These are phyloP conservation scores for Yarrowia galli DNA, from an alignment of 1,139 yeast species.

Conservation along the genomic window DNA sequence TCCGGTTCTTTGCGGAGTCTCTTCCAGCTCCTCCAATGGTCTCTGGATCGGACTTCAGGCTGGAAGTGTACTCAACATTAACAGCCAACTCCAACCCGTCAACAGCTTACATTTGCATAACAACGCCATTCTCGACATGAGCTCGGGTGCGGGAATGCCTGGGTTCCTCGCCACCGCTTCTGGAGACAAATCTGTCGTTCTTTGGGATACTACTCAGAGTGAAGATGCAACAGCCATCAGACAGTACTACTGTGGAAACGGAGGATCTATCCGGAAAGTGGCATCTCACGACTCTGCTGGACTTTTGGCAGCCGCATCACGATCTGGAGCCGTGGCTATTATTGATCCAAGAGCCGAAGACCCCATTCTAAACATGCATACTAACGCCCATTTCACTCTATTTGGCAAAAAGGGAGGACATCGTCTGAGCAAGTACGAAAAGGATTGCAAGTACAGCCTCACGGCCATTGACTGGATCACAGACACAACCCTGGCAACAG, in stretches of 20 bases:
- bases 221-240: not conserved
- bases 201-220: constrained; percentile 15
- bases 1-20: constrained; percentile 9
- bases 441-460: not conserved
- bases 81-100: not conserved
- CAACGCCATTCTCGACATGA: constrained; percentile 28
- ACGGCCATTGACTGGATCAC: constrained; percentile 34
- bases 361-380: constrained; percentile 1
- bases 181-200: constrained; percentile 19
- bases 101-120: not conserved
- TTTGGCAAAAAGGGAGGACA: not conserved
- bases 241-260: constrained; percentile 13
- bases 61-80: constrained; percentile 1
- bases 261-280: constrained; percentile 12
- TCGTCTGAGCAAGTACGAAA: constrained; percentile 4
- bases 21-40: not conserved
- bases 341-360: constrained; percentile 5
- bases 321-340: constrained; percentile 10
- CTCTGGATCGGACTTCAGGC: constrained; percentile 21
- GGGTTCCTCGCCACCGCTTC: constrained; percentile 20
- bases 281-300: constrained; percentile 2
- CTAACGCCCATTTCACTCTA: constrained; percentile 20
- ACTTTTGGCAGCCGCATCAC: constrained; percentile 18
- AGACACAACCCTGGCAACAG: constrained; percentile 16
- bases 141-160: not conserved